Evolutionary conservation across 306 rosid species (phyloP).

Genomic region (Purshia tridentata): DNA sequence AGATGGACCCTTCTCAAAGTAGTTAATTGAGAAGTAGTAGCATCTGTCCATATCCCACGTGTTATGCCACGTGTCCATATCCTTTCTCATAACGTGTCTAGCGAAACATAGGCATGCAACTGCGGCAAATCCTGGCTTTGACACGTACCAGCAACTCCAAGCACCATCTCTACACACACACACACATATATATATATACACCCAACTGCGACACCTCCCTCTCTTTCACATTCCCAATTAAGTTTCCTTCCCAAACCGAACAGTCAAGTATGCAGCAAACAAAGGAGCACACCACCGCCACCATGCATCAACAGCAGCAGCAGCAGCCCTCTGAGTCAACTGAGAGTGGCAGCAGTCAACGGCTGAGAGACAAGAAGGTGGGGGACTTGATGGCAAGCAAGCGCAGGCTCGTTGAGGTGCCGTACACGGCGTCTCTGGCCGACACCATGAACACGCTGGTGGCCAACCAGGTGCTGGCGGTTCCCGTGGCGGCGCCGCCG

Average conservation of each 20-base stretch:
- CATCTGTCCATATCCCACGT: background rate
- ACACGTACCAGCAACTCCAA: background rate
- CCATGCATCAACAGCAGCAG: no score
- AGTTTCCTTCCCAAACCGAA: background rate
- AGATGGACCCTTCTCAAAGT: no score
- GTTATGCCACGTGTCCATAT: background rate
- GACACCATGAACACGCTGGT: conserved; percentile 74
- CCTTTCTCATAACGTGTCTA: background rate
- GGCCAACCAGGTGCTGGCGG: conserved; percentile 68
- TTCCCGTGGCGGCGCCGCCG: conserved; percentile 90
- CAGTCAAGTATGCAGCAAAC: conserved; percentile 33
- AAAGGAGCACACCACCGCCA: conserved; percentile 4
- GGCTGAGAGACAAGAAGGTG: conserved; percentile 50
- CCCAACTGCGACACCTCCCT: background rate
- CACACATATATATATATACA: background rate
- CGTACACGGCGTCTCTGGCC: conserved; percentile 76
- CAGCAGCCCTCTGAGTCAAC: conserved; percentile 25
- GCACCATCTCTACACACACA: background rate
- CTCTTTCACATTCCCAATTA: background rate
- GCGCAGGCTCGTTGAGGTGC: conserved; percentile 79
- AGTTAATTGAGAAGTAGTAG: no score
- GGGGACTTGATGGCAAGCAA: conserved; percentile 56
- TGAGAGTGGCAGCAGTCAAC: background rate
- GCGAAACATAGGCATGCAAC: background rate
- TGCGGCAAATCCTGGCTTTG: background rate